Evolutionary conservation across 768 basidiomycete genomes (phyloP).

Genomic region (Neoboletus subvelutipes): DNA sequence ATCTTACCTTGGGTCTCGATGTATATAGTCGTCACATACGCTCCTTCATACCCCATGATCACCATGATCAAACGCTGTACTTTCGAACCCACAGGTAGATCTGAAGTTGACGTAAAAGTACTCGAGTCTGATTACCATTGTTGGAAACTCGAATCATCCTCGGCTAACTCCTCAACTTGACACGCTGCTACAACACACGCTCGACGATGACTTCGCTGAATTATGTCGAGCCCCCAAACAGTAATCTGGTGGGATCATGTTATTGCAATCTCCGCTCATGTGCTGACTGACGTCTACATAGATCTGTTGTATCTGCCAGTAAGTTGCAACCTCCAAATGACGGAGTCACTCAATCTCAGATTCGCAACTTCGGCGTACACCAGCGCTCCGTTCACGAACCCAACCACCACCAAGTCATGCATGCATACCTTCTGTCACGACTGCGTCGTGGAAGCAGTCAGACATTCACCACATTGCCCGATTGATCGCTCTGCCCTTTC

Average conservation of each 20-base stretch:
- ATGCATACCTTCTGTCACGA: constrained; percentile 85
- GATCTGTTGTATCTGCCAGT: constrained; percentile 82
- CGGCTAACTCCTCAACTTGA: not conserved
- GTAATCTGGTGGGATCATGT: constrained; percentile 55
- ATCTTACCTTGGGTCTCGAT: not conserved
- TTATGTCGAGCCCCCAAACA: constrained; percentile 63
- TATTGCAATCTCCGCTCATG: not conserved
- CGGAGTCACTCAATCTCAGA: constrained; percentile 3
- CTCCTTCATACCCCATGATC: not conserved
- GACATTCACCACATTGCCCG: constrained; percentile 72
- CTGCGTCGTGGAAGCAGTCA: constrained; percentile 72
- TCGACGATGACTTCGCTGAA: constrained; percentile 34
- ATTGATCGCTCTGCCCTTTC: constrained; percentile 74
- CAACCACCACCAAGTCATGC: constrained; percentile 71
- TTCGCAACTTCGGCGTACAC: constrained; percentile 1
- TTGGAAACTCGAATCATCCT: not conserved
- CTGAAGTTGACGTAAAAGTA: constrained; percentile 19
- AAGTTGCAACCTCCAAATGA: constrained; percentile 9
- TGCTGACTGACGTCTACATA: constrained; percentile 30
- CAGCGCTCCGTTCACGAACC: constrained; percentile 74
- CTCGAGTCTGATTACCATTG: constrained; percentile 15
- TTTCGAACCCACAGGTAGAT: not conserved
- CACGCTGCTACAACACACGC: constrained; percentile 8
- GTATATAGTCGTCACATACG: not conserved
- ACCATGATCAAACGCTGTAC: not conserved